Percentiles rank a stretch among this genome's conserved stretches.
Evolutionary conservation across 331 rosid species (phyloP).

Genomic region (Malus hybrid): DNA sequence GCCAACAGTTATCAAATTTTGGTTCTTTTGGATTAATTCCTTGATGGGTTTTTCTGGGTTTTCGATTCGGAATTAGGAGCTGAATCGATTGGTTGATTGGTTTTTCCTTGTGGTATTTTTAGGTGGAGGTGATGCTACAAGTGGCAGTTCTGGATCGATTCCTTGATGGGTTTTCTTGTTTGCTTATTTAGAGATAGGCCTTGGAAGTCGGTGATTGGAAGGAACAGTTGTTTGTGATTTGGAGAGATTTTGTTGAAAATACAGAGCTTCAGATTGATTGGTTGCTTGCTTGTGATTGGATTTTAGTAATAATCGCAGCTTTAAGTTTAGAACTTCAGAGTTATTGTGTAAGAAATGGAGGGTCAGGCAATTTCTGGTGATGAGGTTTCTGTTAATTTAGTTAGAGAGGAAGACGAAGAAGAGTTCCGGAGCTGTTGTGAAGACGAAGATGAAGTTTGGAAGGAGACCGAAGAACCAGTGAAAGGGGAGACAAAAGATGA

Average conservation of each 20-base stretch:
- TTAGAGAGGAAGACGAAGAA: conserved; percentile 83
- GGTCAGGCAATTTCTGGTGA: conserved; percentile 32
- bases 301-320: conserved; percentile 7
- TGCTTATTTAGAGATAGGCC: not conserved
- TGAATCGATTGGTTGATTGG: conserved; percentile 3
- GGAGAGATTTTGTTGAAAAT: not conserved
- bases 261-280: conserved; percentile 14
- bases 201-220: conserved; percentile 4
- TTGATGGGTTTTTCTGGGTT: conserved; percentile 8
- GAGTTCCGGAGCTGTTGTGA: conserved; percentile 92
- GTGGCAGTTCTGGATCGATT: conserved; percentile 22
- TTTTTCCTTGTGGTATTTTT: conserved; percentile 13
- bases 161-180: conserved; percentile 13
- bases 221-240: not conserved
- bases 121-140: conserved; percentile 17
- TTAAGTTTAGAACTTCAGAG: conserved; percentile 5
- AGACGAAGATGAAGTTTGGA: conserved; percentile 60
- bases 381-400: conserved; percentile 16
- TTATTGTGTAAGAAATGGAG: conserved; percentile 41
- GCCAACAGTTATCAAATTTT: not conserved
- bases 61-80: conserved; percentile 1
- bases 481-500: conserved; percentile 47
- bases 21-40: not conserved
- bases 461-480: conserved; percentile 47
- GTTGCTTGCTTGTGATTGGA: conserved; percentile 15